A percentile compares a stretch with the other conserved stretches of the same genome.
phyloP scores from a whole-genome alignment of 1,284 basidiomycete genomes.

The Leccinum glutinopallens region DNA sequence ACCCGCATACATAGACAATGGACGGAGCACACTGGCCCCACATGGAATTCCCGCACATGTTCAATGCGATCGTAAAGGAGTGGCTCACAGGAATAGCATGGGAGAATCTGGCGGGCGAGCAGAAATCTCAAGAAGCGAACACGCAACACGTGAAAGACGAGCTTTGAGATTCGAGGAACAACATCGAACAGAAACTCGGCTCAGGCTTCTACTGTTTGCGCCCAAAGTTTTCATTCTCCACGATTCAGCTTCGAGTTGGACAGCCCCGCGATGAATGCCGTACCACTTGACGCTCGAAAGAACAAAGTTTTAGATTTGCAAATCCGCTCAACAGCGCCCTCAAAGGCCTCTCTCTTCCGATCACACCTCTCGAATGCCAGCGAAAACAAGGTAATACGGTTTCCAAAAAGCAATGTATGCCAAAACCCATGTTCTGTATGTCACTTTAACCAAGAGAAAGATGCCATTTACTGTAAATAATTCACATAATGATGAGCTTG shows the following conservation, averaged over 20 bases:
- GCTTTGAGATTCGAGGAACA: conserved; percentile 16
- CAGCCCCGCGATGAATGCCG: background rate
- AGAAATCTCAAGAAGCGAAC: background rate
- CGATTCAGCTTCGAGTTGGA: background rate
- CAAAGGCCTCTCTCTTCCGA: background rate
- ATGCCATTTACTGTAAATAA: background rate
- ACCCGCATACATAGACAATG: conserved; percentile 39
- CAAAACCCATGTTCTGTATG: background rate
- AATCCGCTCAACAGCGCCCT: background rate
- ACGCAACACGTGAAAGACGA: conserved; percentile 11
- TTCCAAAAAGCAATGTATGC: background rate
- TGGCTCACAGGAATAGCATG: conserved; percentile 39
- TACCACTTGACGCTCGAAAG: background rate
- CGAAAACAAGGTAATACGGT: background rate
- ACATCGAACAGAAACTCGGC: background rate
- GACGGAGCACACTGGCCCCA: conserved; percentile 63
- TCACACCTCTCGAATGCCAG: background rate
- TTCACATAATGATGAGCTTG: background rate
- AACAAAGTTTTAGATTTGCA: background rate
- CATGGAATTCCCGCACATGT: conserved; percentile 51
- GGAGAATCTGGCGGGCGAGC: background rate
- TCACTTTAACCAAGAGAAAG: background rate
- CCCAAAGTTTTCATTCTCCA: background rate
- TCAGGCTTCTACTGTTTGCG: background rate
- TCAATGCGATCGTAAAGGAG: conserved; percentile 47